A percentile compares a stretch with the other conserved stretches of the same genome.
phyloP scores from a whole-genome alignment of 495 filamentous ascomycete genomes.

The Lasiosphaeris hirsuta region DNA sequence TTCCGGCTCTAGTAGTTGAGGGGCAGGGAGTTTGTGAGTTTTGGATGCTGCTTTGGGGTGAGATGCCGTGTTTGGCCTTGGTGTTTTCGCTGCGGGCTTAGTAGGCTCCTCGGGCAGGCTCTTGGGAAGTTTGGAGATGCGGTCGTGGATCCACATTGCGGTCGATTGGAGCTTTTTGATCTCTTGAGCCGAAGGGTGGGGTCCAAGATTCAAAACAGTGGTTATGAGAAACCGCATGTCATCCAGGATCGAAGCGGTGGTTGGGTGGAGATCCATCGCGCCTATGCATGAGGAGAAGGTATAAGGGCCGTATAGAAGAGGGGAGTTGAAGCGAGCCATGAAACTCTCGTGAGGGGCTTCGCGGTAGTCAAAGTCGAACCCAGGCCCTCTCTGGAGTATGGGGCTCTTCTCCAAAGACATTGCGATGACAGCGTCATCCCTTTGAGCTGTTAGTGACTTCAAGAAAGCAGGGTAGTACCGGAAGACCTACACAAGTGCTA shows the following conservation, averaged over 20 bases:
- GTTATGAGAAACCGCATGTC: conserved; percentile 21
- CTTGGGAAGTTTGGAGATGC: conserved; percentile 11
- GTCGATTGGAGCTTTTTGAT: conserved; percentile 10
- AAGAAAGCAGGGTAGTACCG: background rate
- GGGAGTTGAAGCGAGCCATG: conserved; percentile 20
- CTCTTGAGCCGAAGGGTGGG: conserved; percentile 10
- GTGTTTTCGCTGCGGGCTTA: background rate
- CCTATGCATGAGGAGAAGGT: conserved; percentile 14
- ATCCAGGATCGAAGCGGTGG: conserved; percentile 26
- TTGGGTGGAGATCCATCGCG: conserved; percentile 14
- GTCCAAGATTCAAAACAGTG: conserved; percentile 13
- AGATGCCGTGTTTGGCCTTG: background rate
- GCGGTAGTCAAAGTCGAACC: conserved; percentile 19
- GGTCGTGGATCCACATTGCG: conserved; percentile 19
- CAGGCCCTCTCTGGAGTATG: conserved; percentile 11
- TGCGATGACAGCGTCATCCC: conserved; percentile 18
- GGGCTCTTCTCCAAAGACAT: conserved; percentile 18
- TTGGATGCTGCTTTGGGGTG: background rate
- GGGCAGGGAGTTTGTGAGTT: background rate
- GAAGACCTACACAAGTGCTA: conserved; percentile 20
- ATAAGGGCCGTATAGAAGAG: conserved; percentile 14
- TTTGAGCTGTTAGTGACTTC: background rate
- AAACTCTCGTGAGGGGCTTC: conserved; percentile 17
- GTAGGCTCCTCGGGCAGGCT: conserved; percentile 3
- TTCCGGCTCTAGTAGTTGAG: background rate